These are phyloP conservation scores for Ilyonectria sp. DNA, from an alignment of 2,329 filamentous ascomycete species.

Conservation along the genomic window DNA sequence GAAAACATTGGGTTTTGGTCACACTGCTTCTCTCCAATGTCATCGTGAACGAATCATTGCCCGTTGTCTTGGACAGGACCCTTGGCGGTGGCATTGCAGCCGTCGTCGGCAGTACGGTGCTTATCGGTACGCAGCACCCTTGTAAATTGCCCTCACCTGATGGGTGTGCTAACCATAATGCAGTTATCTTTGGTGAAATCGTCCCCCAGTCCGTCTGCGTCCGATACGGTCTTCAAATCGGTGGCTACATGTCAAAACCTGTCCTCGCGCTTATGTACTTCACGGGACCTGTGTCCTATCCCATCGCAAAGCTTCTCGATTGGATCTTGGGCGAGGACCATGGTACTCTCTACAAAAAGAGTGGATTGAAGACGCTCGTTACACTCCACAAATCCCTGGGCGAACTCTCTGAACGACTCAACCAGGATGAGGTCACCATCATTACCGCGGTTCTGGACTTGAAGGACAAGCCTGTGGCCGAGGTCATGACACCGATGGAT, in stretches of 20 bases:
- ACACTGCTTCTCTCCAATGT: constrained; percentile 96
- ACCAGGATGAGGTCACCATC: constrained; percentile 98
- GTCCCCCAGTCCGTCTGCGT: constrained; percentile 97
- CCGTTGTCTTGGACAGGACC: constrained; percentile 94
- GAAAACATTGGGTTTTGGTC: constrained; percentile 98
- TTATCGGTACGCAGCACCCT: constrained; percentile 80
- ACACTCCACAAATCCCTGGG: constrained; percentile 94
- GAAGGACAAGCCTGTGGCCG: constrained; percentile 94
- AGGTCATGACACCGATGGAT: constrained; percentile 98
- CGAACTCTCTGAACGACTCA: constrained; percentile 88
- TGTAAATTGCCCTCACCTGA: neutral
- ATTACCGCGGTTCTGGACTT: constrained; percentile 97
- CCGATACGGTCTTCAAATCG: constrained; percentile 94
- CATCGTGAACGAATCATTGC: constrained; percentile 96
- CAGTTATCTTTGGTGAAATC: constrained; percentile 98
- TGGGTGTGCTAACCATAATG: constrained; percentile 37
- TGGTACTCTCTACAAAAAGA: constrained; percentile 98
- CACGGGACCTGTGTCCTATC: constrained; percentile 91
- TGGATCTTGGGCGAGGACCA: constrained; percentile 94
- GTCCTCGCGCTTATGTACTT: constrained; percentile 94
- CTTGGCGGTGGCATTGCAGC: constrained; percentile 95
- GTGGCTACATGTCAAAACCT: constrained; percentile 91
- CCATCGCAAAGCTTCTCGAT: constrained; percentile 95
- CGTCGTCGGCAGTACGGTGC: constrained; percentile 90
- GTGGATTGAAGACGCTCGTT: constrained; percentile 94